These are phyloP conservation scores for Geotrichum candidum DNA, from an alignment of 1,139 yeast species.

Conservation along the genomic window DNA sequence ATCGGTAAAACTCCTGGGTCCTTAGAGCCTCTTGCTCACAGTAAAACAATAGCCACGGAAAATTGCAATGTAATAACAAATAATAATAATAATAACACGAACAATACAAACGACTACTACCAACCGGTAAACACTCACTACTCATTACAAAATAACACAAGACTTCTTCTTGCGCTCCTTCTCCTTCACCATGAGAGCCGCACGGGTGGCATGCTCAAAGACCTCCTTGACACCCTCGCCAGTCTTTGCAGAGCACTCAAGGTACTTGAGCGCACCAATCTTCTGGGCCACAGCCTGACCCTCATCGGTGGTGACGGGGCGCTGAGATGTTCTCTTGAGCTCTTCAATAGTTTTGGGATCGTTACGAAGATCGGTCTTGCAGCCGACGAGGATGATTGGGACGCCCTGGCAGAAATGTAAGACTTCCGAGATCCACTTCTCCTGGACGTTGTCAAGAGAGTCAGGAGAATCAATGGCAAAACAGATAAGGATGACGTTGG, in stretches of 20 bases:
- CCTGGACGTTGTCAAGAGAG: conserved; percentile 94
- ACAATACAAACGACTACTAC: background rate
- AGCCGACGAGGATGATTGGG: conserved; percentile 85
- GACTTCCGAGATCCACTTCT: conserved; percentile 98
- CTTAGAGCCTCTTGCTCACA: too few relatives aligned
- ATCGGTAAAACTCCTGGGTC: too few relatives aligned
- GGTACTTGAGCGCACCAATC: conserved; percentile 74
- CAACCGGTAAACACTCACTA: background rate
- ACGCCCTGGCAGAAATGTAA: conserved; percentile 98
- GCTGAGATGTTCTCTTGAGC: conserved; percentile 74
- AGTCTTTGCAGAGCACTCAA: conserved; percentile 79
- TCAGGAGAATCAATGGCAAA: conserved; percentile 86
- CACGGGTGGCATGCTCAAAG: conserved; percentile 87
- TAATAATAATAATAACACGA: conserved; percentile 3
- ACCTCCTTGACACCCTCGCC: conserved; percentile 73
- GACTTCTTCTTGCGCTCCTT: conserved; percentile 35
- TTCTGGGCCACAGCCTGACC: conserved; percentile 79
- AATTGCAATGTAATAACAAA: conserved; percentile 7
- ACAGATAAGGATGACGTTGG: conserved; percentile 92
- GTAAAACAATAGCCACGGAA: background rate
- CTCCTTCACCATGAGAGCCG: conserved; percentile 63
- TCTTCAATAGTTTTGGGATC: conserved; percentile 73
- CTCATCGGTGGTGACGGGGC: conserved; percentile 78
- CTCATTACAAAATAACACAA: conserved; percentile 51
- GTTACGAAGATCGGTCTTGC: conserved; percentile 81